phyloP scores from a whole-genome alignment of 1,284 basidiomycete genomes.

The Pseudozyma sp. region DNA sequence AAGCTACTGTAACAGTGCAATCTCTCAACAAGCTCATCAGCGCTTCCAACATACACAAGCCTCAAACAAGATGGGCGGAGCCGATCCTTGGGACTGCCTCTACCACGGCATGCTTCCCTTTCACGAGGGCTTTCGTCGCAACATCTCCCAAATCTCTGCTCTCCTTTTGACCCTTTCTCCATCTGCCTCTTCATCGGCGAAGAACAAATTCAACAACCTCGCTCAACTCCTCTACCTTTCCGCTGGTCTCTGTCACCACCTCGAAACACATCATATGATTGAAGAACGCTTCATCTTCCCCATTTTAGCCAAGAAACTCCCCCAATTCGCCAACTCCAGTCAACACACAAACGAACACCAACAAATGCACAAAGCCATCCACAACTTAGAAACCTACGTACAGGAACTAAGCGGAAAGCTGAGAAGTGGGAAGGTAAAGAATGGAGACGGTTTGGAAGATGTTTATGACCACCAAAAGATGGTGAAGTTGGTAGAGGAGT shows the following conservation, averaged over 20 bases:
- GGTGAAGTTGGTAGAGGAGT: conserved; percentile 12
- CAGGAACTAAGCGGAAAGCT: conserved; percentile 12
- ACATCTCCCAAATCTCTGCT: conserved; percentile 28
- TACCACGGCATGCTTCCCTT: conserved; percentile 55
- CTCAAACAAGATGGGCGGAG: conserved; percentile 21
- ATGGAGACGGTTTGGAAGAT: conserved; percentile 11
- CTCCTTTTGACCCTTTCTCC: conserved; percentile 26
- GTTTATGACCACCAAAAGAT: conserved; percentile 47
- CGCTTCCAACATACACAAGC: not conserved
- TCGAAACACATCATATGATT: conserved; percentile 62
- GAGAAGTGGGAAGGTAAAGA: conserved; percentile 22
- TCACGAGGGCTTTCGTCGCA: conserved; percentile 51
- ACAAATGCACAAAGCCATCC: conserved; percentile 43
- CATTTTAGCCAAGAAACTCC: conserved; percentile 51
- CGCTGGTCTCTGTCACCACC: conserved; percentile 23
- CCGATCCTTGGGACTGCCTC: conserved; percentile 48
- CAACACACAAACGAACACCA: conserved; percentile 52
- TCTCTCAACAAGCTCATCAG: not conserved
- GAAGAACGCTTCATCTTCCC: conserved; percentile 64
- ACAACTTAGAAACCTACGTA: conserved; percentile 31
- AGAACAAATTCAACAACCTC: conserved; percentile 20
- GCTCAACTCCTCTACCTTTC: conserved; percentile 31
- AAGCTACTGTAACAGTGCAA: not conserved
- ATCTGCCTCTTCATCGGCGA: conserved; percentile 6
- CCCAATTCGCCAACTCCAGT: conserved; percentile 47